Evolutionary conservation across 208 protist species (phyloP).

Genomic region (Leishmania gerbilli): DNA sequence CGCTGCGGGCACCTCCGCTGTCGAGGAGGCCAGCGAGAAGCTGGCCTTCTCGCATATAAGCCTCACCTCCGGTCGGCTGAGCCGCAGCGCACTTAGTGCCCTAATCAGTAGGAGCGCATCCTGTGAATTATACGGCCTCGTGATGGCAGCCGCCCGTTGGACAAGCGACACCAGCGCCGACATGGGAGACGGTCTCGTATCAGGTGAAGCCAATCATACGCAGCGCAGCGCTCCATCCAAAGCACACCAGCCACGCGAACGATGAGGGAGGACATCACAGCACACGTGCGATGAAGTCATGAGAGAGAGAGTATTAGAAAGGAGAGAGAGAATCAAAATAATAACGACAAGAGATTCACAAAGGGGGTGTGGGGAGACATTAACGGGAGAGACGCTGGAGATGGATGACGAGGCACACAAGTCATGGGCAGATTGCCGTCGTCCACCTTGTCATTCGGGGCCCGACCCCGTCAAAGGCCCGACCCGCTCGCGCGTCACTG

Average conservation of each 20-base stretch:
- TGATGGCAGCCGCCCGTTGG: conserved; percentile 40
- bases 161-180: conserved; percentile 32
- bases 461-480: neutral
- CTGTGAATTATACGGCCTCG: conserved; percentile 51
- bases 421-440: neutral
- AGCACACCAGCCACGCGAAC: neutral
- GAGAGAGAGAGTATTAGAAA: neutral
- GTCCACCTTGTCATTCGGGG: neutral
- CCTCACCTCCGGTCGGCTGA: conserved; percentile 38
- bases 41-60: conserved; percentile 59
- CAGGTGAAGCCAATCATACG: neutral
- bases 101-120: conserved; percentile 63
- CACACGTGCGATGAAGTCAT: neutral
- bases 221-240: neutral
- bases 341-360: neutral
- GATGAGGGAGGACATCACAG: neutral
- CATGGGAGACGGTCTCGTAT: conserved; percentile 1
- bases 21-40: conserved; percentile 54
- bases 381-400: neutral
- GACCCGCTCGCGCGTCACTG: neutral
- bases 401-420: neutral
- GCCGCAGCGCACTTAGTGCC: conserved; percentile 45
- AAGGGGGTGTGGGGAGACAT: no score
- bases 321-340: neutral
- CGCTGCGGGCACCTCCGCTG: conserved; percentile 28